Conservation (phyloP, 371 early-diverging fungal species). For the Mucor circinelloides region DNA sequence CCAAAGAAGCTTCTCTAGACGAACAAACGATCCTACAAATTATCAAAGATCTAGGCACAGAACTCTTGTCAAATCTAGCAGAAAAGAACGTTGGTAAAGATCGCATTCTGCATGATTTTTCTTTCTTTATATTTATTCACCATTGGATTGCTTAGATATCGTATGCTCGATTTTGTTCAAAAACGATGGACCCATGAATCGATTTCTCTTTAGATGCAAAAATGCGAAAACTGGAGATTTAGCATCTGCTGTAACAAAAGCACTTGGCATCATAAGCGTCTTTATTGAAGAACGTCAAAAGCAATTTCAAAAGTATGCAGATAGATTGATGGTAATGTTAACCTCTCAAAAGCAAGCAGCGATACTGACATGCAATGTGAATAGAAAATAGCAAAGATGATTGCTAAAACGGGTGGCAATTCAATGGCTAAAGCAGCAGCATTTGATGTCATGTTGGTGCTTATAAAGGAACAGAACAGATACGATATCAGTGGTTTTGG, state of each 20-base stretch:
- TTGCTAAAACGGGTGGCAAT: slow-evolving; percentile 2
- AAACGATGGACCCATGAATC: slow-evolving; percentile 26
- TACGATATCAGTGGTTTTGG: slow-evolving; percentile 30
- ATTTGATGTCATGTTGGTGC: slow-evolving; percentile 8
- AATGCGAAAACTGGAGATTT: slow-evolving; percentile 7
- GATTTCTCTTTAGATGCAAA: slow-evolving; percentile 18
- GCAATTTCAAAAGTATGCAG: slow-evolving; percentile 31
- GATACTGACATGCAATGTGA: neutral
- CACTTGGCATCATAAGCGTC: slow-evolving; percentile 30
- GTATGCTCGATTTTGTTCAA: slow-evolving; percentile 41
- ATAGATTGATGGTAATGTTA: slow-evolving; percentile 22
- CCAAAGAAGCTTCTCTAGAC: neutral
- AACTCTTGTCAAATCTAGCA: slow-evolving; percentile 28
- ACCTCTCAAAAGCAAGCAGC: neutral
- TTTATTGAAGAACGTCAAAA: slow-evolving; percentile 28
- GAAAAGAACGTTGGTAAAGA: slow-evolving; percentile 39
- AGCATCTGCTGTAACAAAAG: slow-evolving; percentile 19
- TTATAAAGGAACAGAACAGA: slow-evolving; percentile 7
- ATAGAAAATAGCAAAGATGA: neutral
- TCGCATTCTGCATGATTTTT: neutral
- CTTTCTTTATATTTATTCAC: neutral
- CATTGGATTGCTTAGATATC: slow-evolving; percentile 39
- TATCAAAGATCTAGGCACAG: slow-evolving; percentile 8
- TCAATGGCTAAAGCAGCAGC: slow-evolving; percentile 2
- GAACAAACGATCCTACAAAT: neutral